Base-by-base conservation (phyloP, 1,284 basidiomycete species). In the Mycosarcoma maydis region DNA sequence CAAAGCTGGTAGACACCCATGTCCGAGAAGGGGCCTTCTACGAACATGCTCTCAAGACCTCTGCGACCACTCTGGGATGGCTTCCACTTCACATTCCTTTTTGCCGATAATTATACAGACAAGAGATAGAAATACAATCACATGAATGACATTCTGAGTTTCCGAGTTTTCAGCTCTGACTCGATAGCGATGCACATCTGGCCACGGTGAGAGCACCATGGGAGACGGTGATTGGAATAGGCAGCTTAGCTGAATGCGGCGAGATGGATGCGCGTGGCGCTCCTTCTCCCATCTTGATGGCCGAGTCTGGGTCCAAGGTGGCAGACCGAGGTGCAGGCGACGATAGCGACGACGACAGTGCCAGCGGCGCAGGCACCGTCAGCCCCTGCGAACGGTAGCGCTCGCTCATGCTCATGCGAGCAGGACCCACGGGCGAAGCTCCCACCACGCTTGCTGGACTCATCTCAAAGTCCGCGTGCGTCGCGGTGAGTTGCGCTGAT, bases 351-450 rank as follows among this genome's bases (percentile, higher is more conserved):
- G 43, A 52, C 19, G 62, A 66, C 24, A 66, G 40, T 20, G 62
- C 46, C 39, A 66, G 40, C 8, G 62, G 56, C 8, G 52, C 51
- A 17, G 62, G 62, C 38, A 66, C 62, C 2, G 56, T 66, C 34
- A 66, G 20, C 5, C 62, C 62, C 23, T 56, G 55, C 39, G 54
- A 22, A 34, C 51, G 46, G 26, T 61, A 62, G n/a, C 58, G 53
- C 36, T 61, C 65, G 58, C 65, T 58, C 54, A 68, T 58, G 51
- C 65, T 68, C 58, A 68, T 60, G 30, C 64, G 47, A 13, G 17
- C 37, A 3, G 43, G 39, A 19, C 53, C 53, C 10, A 23, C 48
- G 6, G 42, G 56, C 26, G 48, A 43, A 9, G 43, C 36, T n/a
- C 47, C 50, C 1, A 40, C 26, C 1, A 50, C 26, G 42, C 55